Conservation (phyloP, 2,329 filamentous ascomycete species). For the Aureobasidium sp. region DNA sequence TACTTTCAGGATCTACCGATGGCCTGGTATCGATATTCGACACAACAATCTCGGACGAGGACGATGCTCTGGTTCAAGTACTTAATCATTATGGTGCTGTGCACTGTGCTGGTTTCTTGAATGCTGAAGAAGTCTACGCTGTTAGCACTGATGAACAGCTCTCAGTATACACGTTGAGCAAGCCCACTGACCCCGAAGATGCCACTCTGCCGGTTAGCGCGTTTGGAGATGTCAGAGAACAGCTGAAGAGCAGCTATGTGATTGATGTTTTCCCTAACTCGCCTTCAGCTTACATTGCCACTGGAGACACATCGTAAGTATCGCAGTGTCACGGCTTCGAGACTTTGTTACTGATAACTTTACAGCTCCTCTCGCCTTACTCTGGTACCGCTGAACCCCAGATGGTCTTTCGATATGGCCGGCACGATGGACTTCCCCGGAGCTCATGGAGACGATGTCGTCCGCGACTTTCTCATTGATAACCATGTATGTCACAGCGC, state of each 20-base stretch:
- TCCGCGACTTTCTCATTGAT: conserved; percentile 35
- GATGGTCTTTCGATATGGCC: conserved; percentile 14
- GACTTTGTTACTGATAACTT: not conserved
- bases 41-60: conserved; percentile 60
- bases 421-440: conserved; percentile 27
- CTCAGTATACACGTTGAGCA: conserved; percentile 61
- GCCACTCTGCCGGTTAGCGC: conserved; percentile 38
- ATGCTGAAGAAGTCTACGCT: conserved; percentile 55
- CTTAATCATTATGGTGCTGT: conserved; percentile 70
- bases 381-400: conserved; percentile 13
- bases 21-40: conserved; percentile 72
- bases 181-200: conserved; percentile 48
- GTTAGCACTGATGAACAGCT: conserved; percentile 72
- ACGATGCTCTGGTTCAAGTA: conserved; percentile 68
- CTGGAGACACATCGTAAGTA: conserved; percentile 15
- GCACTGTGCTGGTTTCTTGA: conserved; percentile 65
- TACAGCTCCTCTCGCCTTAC: conserved; percentile 9
- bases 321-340: not conserved
- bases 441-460: conserved; percentile 41
- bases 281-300: conserved; percentile 11
- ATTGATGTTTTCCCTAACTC: conserved; percentile 56
- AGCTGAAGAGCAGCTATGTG: conserved; percentile 64
- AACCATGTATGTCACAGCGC: conserved; percentile 19
- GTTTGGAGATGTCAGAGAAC: conserved; percentile 60
- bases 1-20: conserved; percentile 72